Conservation (phyloP, 164 flowering plant genomes). For the Paratinospora sagittata region DNA sequence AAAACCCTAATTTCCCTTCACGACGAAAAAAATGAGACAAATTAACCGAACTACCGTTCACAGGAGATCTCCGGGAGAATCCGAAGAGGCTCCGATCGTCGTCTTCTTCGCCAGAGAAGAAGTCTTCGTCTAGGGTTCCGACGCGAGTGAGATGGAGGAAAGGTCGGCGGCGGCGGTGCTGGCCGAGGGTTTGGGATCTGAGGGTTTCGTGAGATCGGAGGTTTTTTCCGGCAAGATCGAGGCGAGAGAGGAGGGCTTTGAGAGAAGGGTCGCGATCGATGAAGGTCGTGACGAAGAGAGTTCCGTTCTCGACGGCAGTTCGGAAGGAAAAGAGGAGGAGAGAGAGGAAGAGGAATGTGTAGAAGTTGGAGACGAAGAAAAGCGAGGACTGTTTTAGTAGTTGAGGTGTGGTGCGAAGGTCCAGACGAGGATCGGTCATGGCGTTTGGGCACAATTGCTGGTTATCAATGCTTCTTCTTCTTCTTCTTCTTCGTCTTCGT, state of each 20-base stretch:
- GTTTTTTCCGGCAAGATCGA: conserved; percentile 38
- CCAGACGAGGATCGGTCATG: background rate
- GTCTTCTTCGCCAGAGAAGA: conserved; percentile 70
- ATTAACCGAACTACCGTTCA: conserved; percentile 21
- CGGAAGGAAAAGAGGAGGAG: conserved; percentile 74
- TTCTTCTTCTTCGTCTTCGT: background rate
- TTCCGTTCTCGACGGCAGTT: conserved; percentile 53
- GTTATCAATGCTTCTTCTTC: too few species aligned
- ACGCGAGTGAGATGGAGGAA: conserved; percentile 81
- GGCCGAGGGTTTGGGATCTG: conserved; percentile 13
- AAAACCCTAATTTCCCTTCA: conserved; percentile 15
- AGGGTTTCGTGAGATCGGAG: conserved; percentile 8
- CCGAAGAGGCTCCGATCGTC: conserved; percentile 37
- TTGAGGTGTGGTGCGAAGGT: conserved; percentile 53
- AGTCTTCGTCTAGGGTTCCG: conserved; percentile 82
- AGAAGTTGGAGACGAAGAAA: conserved; percentile 36
- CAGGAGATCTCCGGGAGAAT: conserved; percentile 15
- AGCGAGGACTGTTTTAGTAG: conserved; percentile 37
- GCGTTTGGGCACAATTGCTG: background rate
- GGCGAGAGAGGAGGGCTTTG: conserved; percentile 61
- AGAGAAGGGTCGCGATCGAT: conserved; percentile 77
- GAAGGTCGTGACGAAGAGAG: conserved; percentile 59
- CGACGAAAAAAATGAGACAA: conserved; percentile 11
- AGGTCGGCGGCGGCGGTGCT: conserved; percentile 47
- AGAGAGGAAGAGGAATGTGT: conserved; percentile 62